Conservation (phyloP, 2,329 filamentous ascomycete species). For the Dissoconium aciculare region DNA sequence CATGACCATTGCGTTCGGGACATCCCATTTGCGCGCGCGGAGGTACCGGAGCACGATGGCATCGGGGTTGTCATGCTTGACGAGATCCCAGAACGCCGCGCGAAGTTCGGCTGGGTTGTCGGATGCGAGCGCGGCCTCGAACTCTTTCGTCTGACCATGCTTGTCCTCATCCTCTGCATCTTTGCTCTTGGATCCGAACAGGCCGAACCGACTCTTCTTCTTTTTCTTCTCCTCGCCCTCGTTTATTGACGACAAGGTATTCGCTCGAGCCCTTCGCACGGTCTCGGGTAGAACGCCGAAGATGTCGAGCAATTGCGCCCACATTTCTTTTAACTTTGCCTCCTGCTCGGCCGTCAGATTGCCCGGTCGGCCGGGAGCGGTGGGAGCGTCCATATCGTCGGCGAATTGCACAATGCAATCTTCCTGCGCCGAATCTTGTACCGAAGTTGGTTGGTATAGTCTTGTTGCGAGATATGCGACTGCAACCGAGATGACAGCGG, state of each 20-base stretch:
- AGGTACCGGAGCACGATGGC: conserved; percentile 68
- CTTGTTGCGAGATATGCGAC: conserved; percentile 12
- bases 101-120: conserved; percentile 66
- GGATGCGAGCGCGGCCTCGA: conserved; percentile 63
- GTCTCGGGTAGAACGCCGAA: conserved; percentile 42
- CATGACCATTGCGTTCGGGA: conserved; percentile 87
- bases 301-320: conserved; percentile 60
- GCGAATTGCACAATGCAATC: conserved; percentile 6
- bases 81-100: conserved; percentile 76
- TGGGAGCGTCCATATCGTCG: conserved; percentile 25
- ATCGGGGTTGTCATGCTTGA: conserved; percentile 91
- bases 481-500: conserved; percentile 11
- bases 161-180: conserved; percentile 48
- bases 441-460: conserved; percentile 2
- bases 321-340: conserved; percentile 74
- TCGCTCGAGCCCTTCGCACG: conserved; percentile 12
- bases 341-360: conserved; percentile 85
- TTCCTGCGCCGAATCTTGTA: conserved; percentile 10
- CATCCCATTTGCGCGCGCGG: conserved; percentile 87
- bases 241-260: conserved; percentile 13
- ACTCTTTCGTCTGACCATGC: conserved; percentile 78
- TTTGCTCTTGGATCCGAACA: conserved; percentile 53
- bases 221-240: conserved; percentile 34
- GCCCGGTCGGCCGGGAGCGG: conserved; percentile 58
- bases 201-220: conserved; percentile 57